Conservation (phyloP, 768 basidiomycete genomes). For the Boletus tomentosulus region DNA sequence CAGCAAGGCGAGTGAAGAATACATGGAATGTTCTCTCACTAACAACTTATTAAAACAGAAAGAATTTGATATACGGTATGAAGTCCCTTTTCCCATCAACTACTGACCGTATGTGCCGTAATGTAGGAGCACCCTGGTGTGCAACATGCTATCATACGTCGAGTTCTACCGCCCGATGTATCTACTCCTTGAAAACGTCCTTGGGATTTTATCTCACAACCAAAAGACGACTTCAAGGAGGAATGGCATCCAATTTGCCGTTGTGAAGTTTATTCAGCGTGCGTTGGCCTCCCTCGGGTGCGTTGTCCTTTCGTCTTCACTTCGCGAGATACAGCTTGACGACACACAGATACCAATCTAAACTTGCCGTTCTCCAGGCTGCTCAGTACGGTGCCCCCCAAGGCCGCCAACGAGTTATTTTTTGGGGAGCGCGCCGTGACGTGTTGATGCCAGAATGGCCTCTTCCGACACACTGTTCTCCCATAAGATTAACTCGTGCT, state of each 20-base stretch:
- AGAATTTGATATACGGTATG: constrained; percentile 57
- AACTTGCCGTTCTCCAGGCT: constrained; percentile 62
- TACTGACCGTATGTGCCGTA: not conserved
- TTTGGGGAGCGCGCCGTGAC: constrained; percentile 61
- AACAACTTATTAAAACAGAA: constrained; percentile 33
- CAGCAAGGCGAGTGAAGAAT: constrained; percentile 40
- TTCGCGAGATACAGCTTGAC: not conserved
- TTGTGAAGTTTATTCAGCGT: constrained; percentile 64
- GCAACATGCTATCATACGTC: constrained; percentile 67
- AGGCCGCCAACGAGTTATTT: constrained; percentile 60
- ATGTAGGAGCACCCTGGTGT: constrained; percentile 54
- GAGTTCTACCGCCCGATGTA: constrained; percentile 61
- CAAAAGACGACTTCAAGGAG: constrained; percentile 39
- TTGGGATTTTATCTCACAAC: constrained; percentile 51
- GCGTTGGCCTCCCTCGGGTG: constrained; percentile 62
- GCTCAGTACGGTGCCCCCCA: constrained; percentile 73
- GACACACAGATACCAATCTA: constrained; percentile 53
- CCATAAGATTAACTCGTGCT: constrained; percentile 30
- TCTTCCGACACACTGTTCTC: constrained; percentile 54
- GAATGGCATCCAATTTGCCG: constrained; percentile 46
- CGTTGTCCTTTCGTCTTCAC: constrained; percentile 14
- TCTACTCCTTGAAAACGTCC: constrained; percentile 72
- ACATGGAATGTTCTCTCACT: not conserved
- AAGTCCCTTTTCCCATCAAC: not conserved
- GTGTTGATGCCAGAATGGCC: constrained; percentile 59